Conservation (phyloP, 331 rosid genomes). For the Spiraea crenata region DNA sequence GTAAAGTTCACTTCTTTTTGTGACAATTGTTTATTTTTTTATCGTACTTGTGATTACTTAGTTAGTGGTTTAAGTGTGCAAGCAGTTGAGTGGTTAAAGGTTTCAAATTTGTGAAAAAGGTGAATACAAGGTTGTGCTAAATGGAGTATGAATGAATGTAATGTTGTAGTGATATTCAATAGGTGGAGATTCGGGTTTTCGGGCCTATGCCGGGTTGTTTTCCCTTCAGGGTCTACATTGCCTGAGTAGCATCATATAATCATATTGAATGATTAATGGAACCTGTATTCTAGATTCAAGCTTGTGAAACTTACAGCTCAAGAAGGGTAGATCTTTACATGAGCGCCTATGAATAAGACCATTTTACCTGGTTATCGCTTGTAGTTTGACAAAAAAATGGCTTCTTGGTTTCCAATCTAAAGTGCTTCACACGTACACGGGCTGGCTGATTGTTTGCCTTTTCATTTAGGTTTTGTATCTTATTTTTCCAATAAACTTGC, state of each 20-base stretch:
- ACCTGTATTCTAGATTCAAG: not conserved
- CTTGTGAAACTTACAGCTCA: not conserved
- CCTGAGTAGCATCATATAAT: no score
- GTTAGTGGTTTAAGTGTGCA: no score
- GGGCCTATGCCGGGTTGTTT: not conserved
- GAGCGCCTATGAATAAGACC: not conserved
- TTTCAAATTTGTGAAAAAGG: not conserved
- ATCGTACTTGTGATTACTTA: not conserved
- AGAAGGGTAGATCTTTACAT: not conserved
- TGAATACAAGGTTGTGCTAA: not conserved
- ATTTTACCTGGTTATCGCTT: not conserved
- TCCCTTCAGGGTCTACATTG: no score
- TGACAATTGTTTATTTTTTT: not conserved
- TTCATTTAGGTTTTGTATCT: not conserved
- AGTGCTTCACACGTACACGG: not conserved
- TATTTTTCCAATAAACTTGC: not conserved
- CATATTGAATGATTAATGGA: not conserved
- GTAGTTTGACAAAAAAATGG: not conserved
- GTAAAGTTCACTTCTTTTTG: conserved; percentile 33
- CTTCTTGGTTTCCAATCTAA: not conserved
- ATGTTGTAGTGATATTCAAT: not conserved
- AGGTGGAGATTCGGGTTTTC: not conserved
- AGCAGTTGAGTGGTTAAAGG: not conserved
- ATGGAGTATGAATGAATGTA: not conserved
- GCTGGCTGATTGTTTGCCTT: not conserved